Base-by-base conservation (phyloP, 495 filamentous ascomycete genomes). In the Daldinia grandis region DNA sequence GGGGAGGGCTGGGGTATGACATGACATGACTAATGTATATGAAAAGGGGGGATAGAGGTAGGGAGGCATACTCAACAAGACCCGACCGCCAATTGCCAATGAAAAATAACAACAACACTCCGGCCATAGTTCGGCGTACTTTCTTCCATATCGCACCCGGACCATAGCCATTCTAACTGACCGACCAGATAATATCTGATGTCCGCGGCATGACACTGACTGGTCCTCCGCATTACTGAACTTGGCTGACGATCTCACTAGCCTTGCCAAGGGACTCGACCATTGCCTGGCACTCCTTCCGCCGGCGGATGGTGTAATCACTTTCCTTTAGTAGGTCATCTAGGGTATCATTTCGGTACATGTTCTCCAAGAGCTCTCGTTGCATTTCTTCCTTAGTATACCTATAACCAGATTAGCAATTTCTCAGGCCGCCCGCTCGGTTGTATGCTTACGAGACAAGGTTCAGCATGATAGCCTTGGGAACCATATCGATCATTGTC, bases 401-500 rank as follows among this genome's bases (percentile, higher is more conserved):
- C 78, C 94, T 97, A 70, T 58, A 38, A 55, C 5, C 68, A n/a
- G 53, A 62, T 78, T 69, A 79, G 66, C 21, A 59, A 56, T 44
- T 40, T 58, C n/a, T 47, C 19, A 19, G 28, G 5, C n/a, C 27
- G 15, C 49, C 12, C 5, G n/a, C 15, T 33, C 8, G n/a, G 0
- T 24, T 17, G 35, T 61, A 27, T 19, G 88, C 93, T 69, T 89
- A 97, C 93, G 92, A 89, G 27, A 99, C 96, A 42, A 99, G 88
- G 62, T 89, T 97, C 57, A 98, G 87, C 96, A 99, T 99, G 81
- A 99, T 95, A 19, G 96, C 95, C 83, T 99, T 99, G 40, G 96
- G 96, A 4, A 99, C 96, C 96, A 98, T 99, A 75, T 99, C 96
- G 68, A 98, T 97, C 95, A 99, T 95, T 55, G 96, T 99, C 64